phyloP scores from a whole-genome alignment of 352 stramenopile genomes.

The Halophytophthora polymorphica region DNA sequence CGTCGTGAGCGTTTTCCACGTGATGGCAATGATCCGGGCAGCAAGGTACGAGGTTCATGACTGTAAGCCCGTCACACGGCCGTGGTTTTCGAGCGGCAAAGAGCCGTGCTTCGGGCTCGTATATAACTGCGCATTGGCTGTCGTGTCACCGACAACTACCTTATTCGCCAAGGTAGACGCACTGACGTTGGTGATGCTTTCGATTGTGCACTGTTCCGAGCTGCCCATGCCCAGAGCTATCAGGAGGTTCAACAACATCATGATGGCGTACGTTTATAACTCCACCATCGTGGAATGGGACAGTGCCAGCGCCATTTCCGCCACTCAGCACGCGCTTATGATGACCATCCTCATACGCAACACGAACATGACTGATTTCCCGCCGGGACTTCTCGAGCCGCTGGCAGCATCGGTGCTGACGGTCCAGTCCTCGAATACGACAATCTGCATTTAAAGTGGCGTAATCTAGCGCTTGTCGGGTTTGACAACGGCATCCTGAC shows the following conservation, averaged over 20 bases:
- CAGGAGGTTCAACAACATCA: slow-evolving; percentile 5
- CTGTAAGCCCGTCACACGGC: slow-evolving; percentile 9
- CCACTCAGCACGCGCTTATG: slow-evolving; percentile 7
- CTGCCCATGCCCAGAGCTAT: slow-evolving; percentile 11
- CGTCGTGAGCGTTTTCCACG: slow-evolving; percentile 13
- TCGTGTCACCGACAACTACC: slow-evolving; percentile 2
- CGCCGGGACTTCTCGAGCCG: slow-evolving; percentile 7
- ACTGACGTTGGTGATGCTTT: slow-evolving; percentile 3
- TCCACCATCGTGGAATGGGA: slow-evolving; percentile 17
- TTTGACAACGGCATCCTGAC: slow-evolving; percentile 19
- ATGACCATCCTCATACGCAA: slow-evolving; percentile 10
- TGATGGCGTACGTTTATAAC: slow-evolving; percentile 16
- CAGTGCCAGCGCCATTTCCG: slow-evolving; percentile 10
- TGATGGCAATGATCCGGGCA: slow-evolving; percentile 4
- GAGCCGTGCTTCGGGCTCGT: slow-evolving; percentile 20
- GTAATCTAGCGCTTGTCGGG: slow-evolving; percentile 3
- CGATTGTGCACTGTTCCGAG: slow-evolving; percentile 11
- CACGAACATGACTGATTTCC: slow-evolving; percentile 11
- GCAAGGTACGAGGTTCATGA: slow-evolving; percentile 12
- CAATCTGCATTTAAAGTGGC: slow-evolving; percentile 12
- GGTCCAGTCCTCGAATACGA: slow-evolving; percentile 20
- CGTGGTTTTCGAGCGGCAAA: slow-evolving; percentile 21
- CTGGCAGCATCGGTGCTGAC: slow-evolving; percentile 8
- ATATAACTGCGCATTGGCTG: slow-evolving; percentile 12
- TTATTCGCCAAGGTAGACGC: slow-evolving; percentile 18